phyloP scores from a whole-genome alignment of 1,284 basidiomycete species.

The Malassezia globosa region DNA sequence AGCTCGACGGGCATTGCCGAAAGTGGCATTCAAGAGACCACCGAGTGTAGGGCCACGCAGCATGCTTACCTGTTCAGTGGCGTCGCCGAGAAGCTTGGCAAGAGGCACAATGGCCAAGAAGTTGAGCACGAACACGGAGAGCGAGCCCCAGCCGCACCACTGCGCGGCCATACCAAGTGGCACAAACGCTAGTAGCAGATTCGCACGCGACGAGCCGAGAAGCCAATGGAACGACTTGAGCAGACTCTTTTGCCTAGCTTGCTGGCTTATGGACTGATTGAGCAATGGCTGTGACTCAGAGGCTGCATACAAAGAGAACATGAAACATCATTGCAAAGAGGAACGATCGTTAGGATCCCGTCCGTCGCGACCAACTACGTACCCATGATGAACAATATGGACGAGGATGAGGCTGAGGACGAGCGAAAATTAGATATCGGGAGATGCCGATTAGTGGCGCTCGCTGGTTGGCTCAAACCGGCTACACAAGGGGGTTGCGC shows the following conservation, averaged over 20 bases:
- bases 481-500: no score
- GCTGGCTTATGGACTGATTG: not conserved
- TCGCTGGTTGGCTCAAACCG: no score
- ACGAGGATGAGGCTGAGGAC: no score
- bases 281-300: conserved; percentile 11
- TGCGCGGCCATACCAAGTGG: conserved; percentile 43
- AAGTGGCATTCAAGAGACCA: conserved; percentile 45
- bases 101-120: conserved; percentile 45
- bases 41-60: conserved; percentile 41
- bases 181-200: conserved; percentile 41
- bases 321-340: not conserved
- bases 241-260: conserved; percentile 13
- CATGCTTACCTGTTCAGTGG: conserved; percentile 40
- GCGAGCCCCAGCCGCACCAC: conserved; percentile 33
- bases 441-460: no score
- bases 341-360: not conserved
- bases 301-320: no score
- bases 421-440: no score
- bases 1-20: conserved; percentile 46
- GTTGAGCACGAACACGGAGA: conserved; percentile 40
- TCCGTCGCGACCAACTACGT: no score
- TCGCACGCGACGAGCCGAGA: conserved; percentile 34
- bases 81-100: conserved; percentile 45
- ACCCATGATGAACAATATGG: no score
- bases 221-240: conserved; percentile 36